Percentiles rank a stretch among this genome's conserved stretches.
Conservation (phyloP, 2,329 filamentous ascomycete species). For the Knufia petricola region DNA sequence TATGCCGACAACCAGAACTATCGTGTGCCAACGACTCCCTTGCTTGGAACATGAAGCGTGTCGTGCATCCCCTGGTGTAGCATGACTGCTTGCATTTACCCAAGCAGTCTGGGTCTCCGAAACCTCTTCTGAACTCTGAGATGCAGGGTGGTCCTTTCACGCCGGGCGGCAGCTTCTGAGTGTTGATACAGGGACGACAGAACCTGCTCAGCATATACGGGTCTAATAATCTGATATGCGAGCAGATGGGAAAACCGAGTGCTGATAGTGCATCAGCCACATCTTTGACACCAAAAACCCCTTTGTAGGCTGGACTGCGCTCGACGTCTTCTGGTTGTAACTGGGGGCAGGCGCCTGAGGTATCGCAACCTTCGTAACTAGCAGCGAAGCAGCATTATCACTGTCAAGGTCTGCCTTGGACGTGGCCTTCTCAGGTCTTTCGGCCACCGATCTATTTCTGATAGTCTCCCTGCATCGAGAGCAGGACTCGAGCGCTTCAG, state of each 20-base stretch:
- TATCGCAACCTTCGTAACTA: conserved; percentile 22
- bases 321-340: conserved; percentile 17
- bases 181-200: conserved; percentile 23
- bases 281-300: conserved; percentile 21
- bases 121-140: conserved; percentile 18
- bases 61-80: conserved; percentile 21
- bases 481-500: conserved; percentile 21
- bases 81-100: conserved; percentile 22
- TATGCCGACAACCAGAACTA: conserved; percentile 20
- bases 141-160: conserved; percentile 22
- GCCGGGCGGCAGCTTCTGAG: conserved; percentile 20
- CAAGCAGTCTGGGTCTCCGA: conserved; percentile 11
- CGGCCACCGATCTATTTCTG: conserved; percentile 21
- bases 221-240: conserved; percentile 22
- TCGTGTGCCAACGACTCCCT: conserved; percentile 21
- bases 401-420: conserved; percentile 18
- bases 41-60: conserved; percentile 24
- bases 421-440: conserved; percentile 21
- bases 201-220: conserved; percentile 23
- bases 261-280: conserved; percentile 19
- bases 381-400: conserved; percentile 17
- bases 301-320: conserved; percentile 21
- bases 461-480: conserved; percentile 22
- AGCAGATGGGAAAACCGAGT: conserved; percentile 21
- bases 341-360: conserved; percentile 19